phyloP scores from a whole-genome alignment of 2,329 filamentous ascomycete genomes.

The Monilinia fructigena region DNA sequence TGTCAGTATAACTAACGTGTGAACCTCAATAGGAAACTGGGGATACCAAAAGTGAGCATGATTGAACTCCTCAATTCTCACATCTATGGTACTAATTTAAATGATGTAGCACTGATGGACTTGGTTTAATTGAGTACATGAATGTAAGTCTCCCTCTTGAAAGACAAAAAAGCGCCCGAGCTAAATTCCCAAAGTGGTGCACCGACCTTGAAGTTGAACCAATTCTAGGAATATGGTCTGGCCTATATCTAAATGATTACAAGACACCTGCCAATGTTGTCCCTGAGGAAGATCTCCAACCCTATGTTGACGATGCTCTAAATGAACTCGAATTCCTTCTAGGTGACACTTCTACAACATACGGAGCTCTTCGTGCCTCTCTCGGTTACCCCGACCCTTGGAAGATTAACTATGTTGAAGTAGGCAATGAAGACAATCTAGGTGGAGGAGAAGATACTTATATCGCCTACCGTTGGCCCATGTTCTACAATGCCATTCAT shows the following conservation, averaged over 20 bases:
- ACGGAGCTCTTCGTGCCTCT: constrained; percentile 48
- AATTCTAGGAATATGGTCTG: constrained; percentile 50
- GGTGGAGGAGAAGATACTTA: constrained; percentile 42
- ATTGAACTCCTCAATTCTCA: background rate
- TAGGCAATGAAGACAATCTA: constrained; percentile 52
- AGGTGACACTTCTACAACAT: constrained; percentile 46
- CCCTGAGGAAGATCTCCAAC: constrained; percentile 45
- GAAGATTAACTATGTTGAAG: constrained; percentile 51
- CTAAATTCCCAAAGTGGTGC: constrained; percentile 42
- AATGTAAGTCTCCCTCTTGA: constrained; percentile 29
- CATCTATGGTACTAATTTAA: constrained; percentile 30
- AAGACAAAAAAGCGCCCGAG: background rate
- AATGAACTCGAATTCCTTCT: constrained; percentile 54
- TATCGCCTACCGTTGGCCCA: constrained; percentile 46
- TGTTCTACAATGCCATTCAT: constrained; percentile 50
- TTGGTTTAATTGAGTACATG: constrained; percentile 53
- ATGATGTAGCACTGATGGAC: constrained; percentile 45
- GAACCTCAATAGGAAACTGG: constrained; percentile 11
- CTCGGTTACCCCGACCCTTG: constrained; percentile 53
- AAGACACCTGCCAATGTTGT: constrained; percentile 43
- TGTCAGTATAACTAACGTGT: background rate
- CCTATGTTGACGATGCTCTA: constrained; percentile 49
- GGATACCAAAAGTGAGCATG: constrained; percentile 26
- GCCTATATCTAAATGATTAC: constrained; percentile 45
- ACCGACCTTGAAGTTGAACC: constrained; percentile 49